A percentile compares a stretch with the other conserved stretches of the same genome.
Conservation (phyloP, 345 rosid genomes). For the Salix brachista region DNA sequence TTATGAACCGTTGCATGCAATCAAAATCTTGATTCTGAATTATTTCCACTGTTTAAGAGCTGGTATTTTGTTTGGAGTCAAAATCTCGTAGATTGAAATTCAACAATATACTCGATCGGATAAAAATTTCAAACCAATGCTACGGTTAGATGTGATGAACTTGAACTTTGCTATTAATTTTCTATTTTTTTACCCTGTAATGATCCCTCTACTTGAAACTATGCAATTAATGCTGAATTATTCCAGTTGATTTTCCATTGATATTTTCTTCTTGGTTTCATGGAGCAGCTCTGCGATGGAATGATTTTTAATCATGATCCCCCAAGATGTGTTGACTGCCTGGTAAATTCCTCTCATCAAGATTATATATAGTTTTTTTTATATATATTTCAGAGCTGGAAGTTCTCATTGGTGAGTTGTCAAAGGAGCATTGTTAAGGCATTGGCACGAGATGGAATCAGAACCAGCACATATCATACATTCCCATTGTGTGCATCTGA, state of each 20-base stretch:
- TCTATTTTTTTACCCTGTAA: background rate
- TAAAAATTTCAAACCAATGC: background rate
- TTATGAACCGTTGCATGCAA: no score
- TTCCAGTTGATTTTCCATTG: constrained; percentile 29
- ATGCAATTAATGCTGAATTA: background rate
- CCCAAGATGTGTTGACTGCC: constrained; percentile 76
- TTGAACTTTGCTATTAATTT: background rate
- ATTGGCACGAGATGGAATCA: no score
- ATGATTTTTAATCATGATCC: constrained; percentile 89
- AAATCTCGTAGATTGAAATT: background rate
- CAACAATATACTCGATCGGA: background rate
- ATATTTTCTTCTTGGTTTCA: constrained; percentile 18
- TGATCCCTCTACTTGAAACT: background rate
- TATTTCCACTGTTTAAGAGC: no score
- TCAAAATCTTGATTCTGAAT: no score
- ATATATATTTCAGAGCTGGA: background rate
- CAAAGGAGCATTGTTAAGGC: no score
- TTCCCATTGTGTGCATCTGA: background rate
- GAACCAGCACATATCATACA: background rate
- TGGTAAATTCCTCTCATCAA: constrained; percentile 43
- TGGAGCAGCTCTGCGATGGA: constrained; percentile 80
- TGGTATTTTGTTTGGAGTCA: no score
- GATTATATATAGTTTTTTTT: constrained; percentile 9
- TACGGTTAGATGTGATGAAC: background rate
- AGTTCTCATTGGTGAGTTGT: background rate